Evolutionary conservation across 441 rosid species (phyloP).

Genomic region (Cnidoscolus chayamansa): DNA sequence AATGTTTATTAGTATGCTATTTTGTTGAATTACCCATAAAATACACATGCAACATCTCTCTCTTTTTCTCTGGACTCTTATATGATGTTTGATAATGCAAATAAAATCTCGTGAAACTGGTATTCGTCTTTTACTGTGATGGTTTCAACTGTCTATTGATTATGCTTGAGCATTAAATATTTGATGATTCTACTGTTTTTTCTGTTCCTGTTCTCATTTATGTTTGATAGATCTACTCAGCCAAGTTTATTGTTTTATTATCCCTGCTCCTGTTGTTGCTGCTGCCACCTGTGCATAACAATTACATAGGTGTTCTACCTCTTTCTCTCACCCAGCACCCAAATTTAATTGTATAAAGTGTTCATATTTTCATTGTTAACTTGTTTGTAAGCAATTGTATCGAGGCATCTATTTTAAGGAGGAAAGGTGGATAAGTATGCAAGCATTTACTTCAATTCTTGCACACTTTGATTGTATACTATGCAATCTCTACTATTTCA

Average conservation of each 20-base stretch:
- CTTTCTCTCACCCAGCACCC: not conserved
- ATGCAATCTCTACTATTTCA: not conserved
- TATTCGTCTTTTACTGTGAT: not conserved
- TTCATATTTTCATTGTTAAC: not conserved
- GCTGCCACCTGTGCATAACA: not conserved
- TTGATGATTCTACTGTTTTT: not conserved
- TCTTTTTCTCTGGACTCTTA: not conserved
- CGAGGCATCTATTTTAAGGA: not conserved
- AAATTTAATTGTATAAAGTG: not conserved
- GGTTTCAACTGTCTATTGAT: not conserved
- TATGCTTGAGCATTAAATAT: not conserved
- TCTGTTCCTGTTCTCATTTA: not conserved
- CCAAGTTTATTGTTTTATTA: not conserved
- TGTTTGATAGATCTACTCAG: not conserved
- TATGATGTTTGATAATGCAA: not conserved
- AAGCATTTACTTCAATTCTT: not conserved
- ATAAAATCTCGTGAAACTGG: not conserved
- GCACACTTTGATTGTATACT: not conserved
- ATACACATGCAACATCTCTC: not conserved
- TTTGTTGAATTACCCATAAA: not conserved
- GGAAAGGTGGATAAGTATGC: not conserved
- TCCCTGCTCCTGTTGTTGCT: not conserved
- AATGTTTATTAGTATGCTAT: slow-evolving; percentile 17
- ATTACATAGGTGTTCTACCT: not conserved
- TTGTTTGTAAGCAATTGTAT: not conserved